Evolutionary conservation across 768 basidiomycete species (phyloP).

Genomic region (Rubroboletus satanas): DNA sequence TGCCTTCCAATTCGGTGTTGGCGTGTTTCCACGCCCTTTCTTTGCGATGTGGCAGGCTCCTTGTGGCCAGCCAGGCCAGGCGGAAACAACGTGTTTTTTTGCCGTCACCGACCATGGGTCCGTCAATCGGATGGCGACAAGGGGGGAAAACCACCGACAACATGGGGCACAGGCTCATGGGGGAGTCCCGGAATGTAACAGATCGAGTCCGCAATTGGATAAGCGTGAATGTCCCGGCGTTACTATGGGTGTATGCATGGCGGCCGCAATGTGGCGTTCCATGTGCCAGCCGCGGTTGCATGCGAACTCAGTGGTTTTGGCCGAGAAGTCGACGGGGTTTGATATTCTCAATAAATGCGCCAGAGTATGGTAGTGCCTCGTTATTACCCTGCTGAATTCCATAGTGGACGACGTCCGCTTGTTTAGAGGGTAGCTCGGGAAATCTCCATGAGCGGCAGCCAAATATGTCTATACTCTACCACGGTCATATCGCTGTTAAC

Average conservation of each 20-base stretch:
- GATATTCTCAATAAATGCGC: slow-evolving; percentile 48
- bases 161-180: not conserved
- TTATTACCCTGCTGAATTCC: slow-evolving; percentile 56
- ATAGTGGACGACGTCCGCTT: slow-evolving; percentile 53
- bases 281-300: too few relatives aligned
- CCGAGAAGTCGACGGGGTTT: too few relatives aligned
- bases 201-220: too few relatives aligned
- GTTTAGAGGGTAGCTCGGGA: slow-evolving; percentile 41
- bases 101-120: not conserved
- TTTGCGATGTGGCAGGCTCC: not conserved
- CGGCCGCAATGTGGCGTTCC: too few relatives aligned
- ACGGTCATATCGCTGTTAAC: not conserved
- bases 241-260: too few relatives aligned
- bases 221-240: too few relatives aligned
- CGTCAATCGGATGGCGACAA: not conserved
- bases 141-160: not conserved
- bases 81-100: not conserved
- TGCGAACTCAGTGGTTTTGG: too few relatives aligned
- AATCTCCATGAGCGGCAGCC: slow-evolving; percentile 54
- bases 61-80: too few relatives aligned
- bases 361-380: slow-evolving; percentile 55
- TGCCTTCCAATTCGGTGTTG: not conserved
- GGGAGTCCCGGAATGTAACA: too few relatives aligned
- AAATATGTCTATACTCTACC: not conserved
- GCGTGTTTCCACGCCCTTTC: not conserved